phyloP scores from a whole-genome alignment of 108 stramenopile genomes.

The Cyclotella kingstonii region DNA sequence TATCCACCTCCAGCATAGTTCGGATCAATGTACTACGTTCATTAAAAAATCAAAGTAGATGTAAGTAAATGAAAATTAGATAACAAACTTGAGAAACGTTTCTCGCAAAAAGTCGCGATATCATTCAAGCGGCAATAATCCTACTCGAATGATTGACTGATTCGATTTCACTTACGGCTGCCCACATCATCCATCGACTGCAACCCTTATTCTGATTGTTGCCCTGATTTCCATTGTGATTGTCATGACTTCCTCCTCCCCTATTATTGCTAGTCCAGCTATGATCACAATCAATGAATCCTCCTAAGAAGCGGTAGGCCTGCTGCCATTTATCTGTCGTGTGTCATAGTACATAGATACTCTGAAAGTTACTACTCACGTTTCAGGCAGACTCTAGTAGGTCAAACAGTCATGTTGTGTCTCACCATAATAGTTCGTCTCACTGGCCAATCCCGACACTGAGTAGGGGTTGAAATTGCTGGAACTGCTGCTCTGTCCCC shows the following conservation, averaged over 20 bases:
- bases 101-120: no score
- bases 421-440: conserved; percentile 7
- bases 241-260: conserved; percentile 33
- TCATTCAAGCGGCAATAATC: not conserved
- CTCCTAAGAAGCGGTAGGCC: conserved; percentile 81
- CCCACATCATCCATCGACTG: conserved; percentile 85
- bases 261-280: conserved; percentile 8
- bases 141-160: no score
- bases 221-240: conserved; percentile 26
- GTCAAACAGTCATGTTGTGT: no score
- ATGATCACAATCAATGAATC: conserved; percentile 69
- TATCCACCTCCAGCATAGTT: conserved; percentile 79
- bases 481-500: not conserved
- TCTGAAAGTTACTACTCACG: not conserved
- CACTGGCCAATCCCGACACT: not conserved
- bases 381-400: no score
- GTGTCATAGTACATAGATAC: conserved; percentile 1
- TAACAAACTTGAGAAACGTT: not conserved
- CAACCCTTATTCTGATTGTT: conserved; percentile 36
- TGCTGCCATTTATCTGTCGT: conserved; percentile 86
- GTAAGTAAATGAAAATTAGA: not conserved
- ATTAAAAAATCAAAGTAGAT: not conserved
- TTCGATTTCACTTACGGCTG: conserved; percentile 68
- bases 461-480: not conserved
- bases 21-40: conserved; percentile 73